Conservation (phyloP, 2,329 filamentous ascomycete genomes). For the Aspergillus fructus region DNA sequence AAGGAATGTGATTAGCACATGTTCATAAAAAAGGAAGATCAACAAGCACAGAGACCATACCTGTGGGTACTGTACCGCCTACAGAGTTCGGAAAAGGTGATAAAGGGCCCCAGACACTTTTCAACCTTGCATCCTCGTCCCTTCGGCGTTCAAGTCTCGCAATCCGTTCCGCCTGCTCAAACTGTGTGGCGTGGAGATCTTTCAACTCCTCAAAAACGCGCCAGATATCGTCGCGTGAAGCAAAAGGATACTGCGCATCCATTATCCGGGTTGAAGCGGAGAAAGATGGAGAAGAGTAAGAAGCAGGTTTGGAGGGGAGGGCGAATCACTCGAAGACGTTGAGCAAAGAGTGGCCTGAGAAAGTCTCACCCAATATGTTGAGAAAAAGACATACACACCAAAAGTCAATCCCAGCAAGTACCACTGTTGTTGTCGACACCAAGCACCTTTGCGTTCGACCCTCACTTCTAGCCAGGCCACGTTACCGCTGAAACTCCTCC, state of each 20-base stretch:
- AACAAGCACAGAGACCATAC: slow-evolving; percentile 51
- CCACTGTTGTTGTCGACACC: background rate
- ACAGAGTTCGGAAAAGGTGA: slow-evolving; percentile 88
- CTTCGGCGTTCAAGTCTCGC: slow-evolving; percentile 61
- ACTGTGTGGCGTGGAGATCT: slow-evolving; percentile 59
- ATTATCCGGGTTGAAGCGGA: slow-evolving; percentile 38
- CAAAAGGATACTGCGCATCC: slow-evolving; percentile 65
- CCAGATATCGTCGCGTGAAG: slow-evolving; percentile 65
- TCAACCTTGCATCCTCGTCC: slow-evolving; percentile 65
- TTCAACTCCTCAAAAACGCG: slow-evolving; percentile 63
- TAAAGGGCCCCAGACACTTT: slow-evolving; percentile 81
- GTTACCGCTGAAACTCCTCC: slow-evolving; percentile 25
- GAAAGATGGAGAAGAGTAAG: background rate
- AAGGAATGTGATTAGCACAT: background rate
- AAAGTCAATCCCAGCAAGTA: background rate
- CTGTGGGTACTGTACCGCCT: slow-evolving; percentile 81
- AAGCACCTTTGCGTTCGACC: background rate
- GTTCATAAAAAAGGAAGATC: background rate
- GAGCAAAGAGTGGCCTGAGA: slow-evolving; percentile 1
- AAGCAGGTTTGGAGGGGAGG: background rate
- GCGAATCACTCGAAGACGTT: slow-evolving; percentile 2
- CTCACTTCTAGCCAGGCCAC: slow-evolving; percentile 5
- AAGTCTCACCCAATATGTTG: background rate
- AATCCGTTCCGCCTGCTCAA: slow-evolving; percentile 62
- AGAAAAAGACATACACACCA: slow-evolving; percentile 1